Evolutionary conservation across 441 rosid genomes (phyloP).

Genomic region (Corymbia calophylla): DNA sequence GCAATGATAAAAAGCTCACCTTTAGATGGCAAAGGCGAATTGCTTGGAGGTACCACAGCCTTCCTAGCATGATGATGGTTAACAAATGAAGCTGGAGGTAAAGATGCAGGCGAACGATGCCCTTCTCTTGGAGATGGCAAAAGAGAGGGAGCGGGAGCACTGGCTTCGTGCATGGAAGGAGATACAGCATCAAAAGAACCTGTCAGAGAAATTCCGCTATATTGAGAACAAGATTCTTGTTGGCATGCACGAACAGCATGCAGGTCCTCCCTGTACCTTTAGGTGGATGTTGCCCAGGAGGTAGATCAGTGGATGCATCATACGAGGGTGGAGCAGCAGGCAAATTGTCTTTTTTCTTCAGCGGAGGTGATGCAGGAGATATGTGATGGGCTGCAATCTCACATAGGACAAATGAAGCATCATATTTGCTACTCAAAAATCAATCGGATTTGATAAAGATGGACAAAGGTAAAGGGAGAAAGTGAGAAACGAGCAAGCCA

Average conservation of each 20-base stretch:
- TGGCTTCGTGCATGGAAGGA: conserved; percentile 32
- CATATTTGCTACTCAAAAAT: not conserved
- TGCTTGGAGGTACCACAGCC: not conserved
- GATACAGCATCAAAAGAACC: conserved; percentile 40
- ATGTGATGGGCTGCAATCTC: conserved; percentile 32
- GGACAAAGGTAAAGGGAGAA: not conserved
- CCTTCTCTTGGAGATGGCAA: conserved; percentile 17
- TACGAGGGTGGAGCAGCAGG: conserved; percentile 54
- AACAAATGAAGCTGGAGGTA: not conserved
- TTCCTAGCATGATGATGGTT: not conserved
- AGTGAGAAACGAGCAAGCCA: not conserved
- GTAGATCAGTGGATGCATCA: conserved; percentile 30
- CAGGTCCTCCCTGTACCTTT: conserved; percentile 29
- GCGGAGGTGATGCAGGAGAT: conserved; percentile 42
- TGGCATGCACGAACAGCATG: not conserved
- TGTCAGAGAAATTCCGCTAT: not conserved
- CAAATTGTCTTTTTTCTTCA: conserved; percentile 25
- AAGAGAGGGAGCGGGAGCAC: conserved; percentile 23
- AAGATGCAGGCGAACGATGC: conserved; percentile 9
- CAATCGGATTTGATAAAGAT: not conserved
- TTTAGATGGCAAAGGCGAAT: not conserved
- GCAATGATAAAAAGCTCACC: not conserved
- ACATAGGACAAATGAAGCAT: conserved; percentile 4
- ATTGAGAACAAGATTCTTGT: not conserved
- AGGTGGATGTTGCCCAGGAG: conserved; percentile 36